A percentile compares a stretch with the other conserved stretches of the same genome.
Conservation (phyloP, 306 rosid genomes). For the Quercus wislizeni region DNA sequence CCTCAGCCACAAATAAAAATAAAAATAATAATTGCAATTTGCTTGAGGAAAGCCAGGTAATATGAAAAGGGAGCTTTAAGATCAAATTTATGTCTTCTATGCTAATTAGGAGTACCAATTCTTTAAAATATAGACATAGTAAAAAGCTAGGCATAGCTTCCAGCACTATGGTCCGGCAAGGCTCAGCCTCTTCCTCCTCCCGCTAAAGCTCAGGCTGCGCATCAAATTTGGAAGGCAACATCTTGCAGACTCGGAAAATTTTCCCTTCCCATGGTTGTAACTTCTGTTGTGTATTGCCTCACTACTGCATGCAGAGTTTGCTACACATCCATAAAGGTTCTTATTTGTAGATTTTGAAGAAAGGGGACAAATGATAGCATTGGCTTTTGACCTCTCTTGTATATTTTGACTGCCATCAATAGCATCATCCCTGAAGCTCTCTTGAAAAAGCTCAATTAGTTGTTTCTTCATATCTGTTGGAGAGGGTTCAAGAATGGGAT, state of each 20-base stretch:
- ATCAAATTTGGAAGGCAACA: slow-evolving; percentile 39
- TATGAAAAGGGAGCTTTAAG: neutral
- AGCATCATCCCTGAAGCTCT: slow-evolving; percentile 16
- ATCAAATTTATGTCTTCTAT: neutral
- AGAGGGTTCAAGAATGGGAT: neutral
- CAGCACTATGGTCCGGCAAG: neutral
- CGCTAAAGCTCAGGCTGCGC: slow-evolving; percentile 31
- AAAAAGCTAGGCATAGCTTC: neutral
- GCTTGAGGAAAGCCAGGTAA: neutral
- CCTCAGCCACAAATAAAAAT: neutral
- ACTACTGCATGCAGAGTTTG: neutral
- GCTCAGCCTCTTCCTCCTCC: slow-evolving; percentile 31
- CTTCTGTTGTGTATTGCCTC: neutral
- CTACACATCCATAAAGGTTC: neutral
- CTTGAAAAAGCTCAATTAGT: slow-evolving; percentile 44
- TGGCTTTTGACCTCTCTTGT: slow-evolving; percentile 2
- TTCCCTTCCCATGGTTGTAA: slow-evolving; percentile 15
- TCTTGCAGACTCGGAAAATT: slow-evolving; percentile 21
- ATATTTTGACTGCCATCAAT: slow-evolving; percentile 12
- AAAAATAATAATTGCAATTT: neutral
- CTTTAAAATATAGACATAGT: neutral
- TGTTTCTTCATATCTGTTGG: slow-evolving; percentile 28
- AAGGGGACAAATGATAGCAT: neutral
- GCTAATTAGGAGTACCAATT: neutral
- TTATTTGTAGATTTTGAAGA: slow-evolving; percentile 5